phyloP scores from a whole-genome alignment of 1,284 basidiomycete genomes.

The Pseudozyma thailandica region DNA sequence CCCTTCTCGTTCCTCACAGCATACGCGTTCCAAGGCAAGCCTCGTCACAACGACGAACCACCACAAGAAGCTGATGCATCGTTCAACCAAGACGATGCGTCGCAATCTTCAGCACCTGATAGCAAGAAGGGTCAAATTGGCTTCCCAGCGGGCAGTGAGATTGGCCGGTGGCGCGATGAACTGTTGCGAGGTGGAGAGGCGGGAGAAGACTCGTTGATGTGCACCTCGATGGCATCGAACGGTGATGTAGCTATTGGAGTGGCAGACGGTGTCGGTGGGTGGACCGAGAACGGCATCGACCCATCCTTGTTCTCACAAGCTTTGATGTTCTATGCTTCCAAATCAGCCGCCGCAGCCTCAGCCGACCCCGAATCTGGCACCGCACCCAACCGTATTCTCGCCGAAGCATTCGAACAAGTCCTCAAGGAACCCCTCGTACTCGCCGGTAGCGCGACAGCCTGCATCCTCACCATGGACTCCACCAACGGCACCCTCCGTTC shows the following conservation, averaged over 20 bases:
- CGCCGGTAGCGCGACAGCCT: conserved; percentile 87
- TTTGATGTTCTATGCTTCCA: conserved; percentile 77
- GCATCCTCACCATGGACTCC: conserved; percentile 80
- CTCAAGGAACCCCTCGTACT: conserved; percentile 76
- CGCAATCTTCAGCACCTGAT: background rate
- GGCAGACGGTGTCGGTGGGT: conserved; percentile 78
- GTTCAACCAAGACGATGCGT: conserved; percentile 26
- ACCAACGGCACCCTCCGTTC: conserved; percentile 79
- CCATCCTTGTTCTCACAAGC: conserved; percentile 79
- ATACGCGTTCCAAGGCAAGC: conserved; percentile 82
- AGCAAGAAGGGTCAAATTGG: conserved; percentile 70
- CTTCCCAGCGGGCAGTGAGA: conserved; percentile 75
- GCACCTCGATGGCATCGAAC: conserved; percentile 73
- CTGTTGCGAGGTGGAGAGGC: conserved; percentile 71
- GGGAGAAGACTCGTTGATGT: conserved; percentile 70
- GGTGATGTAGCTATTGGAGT: conserved; percentile 81
- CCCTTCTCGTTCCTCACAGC: conserved; percentile 78
- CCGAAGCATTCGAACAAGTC: conserved; percentile 79
- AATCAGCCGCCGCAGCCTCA: conserved; percentile 62
- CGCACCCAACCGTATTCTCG: conserved; percentile 73
- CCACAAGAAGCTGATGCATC: conserved; percentile 32
- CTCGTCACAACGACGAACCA: conserved; percentile 67
- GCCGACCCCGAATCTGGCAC: conserved; percentile 18
- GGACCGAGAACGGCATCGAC: conserved; percentile 81
- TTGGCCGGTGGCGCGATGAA: conserved; percentile 78